A percentile compares a stretch with the other conserved stretches of the same genome.
phyloP scores from a whole-genome alignment of 1,284 basidiomycete species.

The Ceratobasidium sp. region DNA sequence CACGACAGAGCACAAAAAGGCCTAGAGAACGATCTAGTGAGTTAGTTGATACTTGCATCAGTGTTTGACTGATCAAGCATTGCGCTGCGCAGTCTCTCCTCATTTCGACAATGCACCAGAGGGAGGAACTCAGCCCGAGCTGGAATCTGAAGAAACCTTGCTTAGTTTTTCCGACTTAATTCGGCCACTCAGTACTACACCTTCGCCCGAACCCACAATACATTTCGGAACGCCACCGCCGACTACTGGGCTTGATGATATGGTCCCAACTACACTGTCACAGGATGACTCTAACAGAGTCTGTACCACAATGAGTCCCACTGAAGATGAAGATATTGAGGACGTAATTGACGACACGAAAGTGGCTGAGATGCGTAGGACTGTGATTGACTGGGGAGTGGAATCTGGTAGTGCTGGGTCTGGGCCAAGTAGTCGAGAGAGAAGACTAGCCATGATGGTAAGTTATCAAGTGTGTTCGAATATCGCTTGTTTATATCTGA shows the following conservation, averaged over 20 bases:
- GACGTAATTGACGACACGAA: conserved; percentile 37
- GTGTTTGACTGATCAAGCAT: conserved; percentile 12
- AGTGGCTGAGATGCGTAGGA: conserved; percentile 40
- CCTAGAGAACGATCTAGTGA: conserved; percentile 38
- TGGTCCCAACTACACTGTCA: background rate
- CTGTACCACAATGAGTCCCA: background rate
- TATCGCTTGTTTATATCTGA: background rate
- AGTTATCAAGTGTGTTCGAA: background rate
- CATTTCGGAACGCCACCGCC: conserved; percentile 38
- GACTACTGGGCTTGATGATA: background rate
- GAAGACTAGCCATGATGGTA: conserved; percentile 40
- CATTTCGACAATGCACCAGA: background rate
- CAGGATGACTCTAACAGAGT: background rate
- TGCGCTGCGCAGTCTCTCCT: conserved; percentile 19
- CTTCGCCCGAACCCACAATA: conserved; percentile 37
- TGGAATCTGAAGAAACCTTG: conserved; percentile 19
- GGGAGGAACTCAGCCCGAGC: background rate
- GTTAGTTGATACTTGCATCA: background rate
- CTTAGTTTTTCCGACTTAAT: conserved; percentile 42
- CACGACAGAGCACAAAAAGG: conserved; percentile 19
- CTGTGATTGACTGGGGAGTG: conserved; percentile 32
- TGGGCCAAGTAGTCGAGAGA: conserved; percentile 5
- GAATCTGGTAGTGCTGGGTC: background rate
- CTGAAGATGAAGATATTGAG: conserved; percentile 23
- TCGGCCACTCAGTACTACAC: conserved; percentile 39